Conservation (phyloP, 495 filamentous ascomycete genomes). For the Daldinia childiae region DNA sequence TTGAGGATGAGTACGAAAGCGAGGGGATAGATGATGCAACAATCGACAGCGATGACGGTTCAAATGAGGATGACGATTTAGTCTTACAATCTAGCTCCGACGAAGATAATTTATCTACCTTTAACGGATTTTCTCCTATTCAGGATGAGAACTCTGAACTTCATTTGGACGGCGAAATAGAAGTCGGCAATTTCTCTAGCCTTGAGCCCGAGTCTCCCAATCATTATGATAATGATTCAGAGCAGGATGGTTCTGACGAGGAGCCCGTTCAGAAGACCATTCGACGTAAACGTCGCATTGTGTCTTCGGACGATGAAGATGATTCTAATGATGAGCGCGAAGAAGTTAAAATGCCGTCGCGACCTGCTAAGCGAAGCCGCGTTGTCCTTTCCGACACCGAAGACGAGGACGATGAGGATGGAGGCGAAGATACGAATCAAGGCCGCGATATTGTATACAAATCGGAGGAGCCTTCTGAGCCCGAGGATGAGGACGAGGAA, state of each 20-base stretch:
- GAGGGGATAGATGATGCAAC: slow-evolving; percentile 43
- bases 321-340: slow-evolving; percentile 1
- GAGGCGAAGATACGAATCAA: slow-evolving; percentile 25
- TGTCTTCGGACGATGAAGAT: slow-evolving; percentile 43
- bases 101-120: slow-evolving; percentile 36
- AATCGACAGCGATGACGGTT: slow-evolving; percentile 19
- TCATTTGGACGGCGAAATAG: not conserved
- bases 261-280: slow-evolving; percentile 12
- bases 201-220: slow-evolving; percentile 27
- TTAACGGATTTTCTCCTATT: slow-evolving; percentile 41
- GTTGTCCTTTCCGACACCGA: slow-evolving; percentile 34
- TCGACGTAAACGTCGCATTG: slow-evolving; percentile 41
- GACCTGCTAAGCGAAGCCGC: slow-evolving; percentile 25
- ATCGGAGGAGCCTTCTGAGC: slow-evolving; percentile 16
- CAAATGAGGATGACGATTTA: slow-evolving; percentile 37
- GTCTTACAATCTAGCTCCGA: slow-evolving; percentile 26
- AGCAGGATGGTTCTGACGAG: slow-evolving; percentile 17
- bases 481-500: slow-evolving; percentile 29
- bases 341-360: slow-evolving; percentile 5
- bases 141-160: slow-evolving; percentile 19
- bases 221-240: slow-evolving; percentile 12
- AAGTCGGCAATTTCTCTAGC: slow-evolving; percentile 24
- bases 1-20: slow-evolving; percentile 39
- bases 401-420: slow-evolving; percentile 40
- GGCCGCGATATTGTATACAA: not conserved